Percentiles rank a stretch among this genome's conserved stretches.
phyloP scores from a whole-genome alignment of 2,329 filamentous ascomycete genomes.

The Fusarium nelsonii region DNA sequence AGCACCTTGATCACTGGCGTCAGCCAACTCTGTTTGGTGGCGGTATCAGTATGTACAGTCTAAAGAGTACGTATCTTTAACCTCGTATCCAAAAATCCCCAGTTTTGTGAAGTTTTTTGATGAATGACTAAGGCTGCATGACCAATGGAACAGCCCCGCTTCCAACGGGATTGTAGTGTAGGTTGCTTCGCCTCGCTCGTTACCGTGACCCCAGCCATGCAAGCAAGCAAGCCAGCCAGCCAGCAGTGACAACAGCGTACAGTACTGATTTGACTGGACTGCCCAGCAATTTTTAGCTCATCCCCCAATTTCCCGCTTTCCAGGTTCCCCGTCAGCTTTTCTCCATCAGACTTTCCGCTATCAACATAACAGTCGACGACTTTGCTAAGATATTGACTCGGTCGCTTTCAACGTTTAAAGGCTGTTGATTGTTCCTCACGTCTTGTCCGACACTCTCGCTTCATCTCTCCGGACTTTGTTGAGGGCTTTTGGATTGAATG shows the following conservation, averaged over 20 bases:
- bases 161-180: neutral
- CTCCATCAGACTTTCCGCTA: neutral
- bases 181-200: neutral
- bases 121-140: neutral
- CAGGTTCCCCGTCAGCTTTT: neutral
- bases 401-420: neutral
- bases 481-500: neutral
- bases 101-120: neutral
- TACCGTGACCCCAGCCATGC: no score
- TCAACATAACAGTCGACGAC: neutral
- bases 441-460: slow-evolving; percentile 17
- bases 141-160: neutral
- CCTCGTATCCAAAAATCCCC: neutral
- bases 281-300: neutral
- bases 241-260: neutral
- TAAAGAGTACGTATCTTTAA: neutral
- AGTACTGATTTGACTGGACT: no score
- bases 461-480: slow-evolving; percentile 3
- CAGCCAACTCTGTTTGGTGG: no score
- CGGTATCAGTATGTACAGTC: no score
- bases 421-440: neutral
- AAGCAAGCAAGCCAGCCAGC: no score
- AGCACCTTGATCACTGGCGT: no score
- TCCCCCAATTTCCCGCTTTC: slow-evolving; percentile 5
- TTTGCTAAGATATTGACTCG: neutral